phyloP scores from a whole-genome alignment of 176 grass and related monocot genomes.

The Musa itinerans region DNA sequence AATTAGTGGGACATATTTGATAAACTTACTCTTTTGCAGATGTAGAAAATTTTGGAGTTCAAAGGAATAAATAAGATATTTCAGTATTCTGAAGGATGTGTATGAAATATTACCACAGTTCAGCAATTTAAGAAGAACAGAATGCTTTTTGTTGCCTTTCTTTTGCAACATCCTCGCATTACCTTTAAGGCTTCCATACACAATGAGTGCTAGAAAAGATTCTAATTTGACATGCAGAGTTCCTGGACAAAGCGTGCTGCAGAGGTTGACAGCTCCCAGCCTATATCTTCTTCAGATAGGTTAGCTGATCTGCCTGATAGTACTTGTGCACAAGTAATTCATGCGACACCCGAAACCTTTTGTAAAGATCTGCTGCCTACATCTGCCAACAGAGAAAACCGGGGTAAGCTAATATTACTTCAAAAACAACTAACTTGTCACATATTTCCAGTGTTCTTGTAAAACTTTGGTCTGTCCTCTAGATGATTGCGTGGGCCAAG shows the following conservation, averaged over 20 bases:
- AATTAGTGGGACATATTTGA: neutral
- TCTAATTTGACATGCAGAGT: conserved; percentile 38
- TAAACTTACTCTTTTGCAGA: neutral
- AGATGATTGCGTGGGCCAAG: conserved; percentile 61
- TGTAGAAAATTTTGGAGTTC: too few species aligned
- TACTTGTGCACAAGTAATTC: conserved; percentile 69
- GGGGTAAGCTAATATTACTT: conserved; percentile 20
- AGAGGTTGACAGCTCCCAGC: conserved; percentile 59
- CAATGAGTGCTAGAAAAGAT: neutral
- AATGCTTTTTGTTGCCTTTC: neutral
- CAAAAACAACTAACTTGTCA: neutral
- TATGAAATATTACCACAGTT: too few species aligned
- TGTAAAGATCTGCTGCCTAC: conserved; percentile 36
- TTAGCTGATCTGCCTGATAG: conserved; percentile 56
- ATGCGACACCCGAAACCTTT: conserved; percentile 46
- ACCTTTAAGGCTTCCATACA: neutral
- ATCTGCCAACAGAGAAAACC: conserved; percentile 27
- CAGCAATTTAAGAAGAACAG: neutral
- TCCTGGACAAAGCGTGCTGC: conserved; percentile 75
- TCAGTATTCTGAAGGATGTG: too few species aligned
- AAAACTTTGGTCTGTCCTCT: neutral
- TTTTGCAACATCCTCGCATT: neutral
- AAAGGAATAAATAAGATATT: too few species aligned
- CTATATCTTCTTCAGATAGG: conserved; percentile 51
- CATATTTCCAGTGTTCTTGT: neutral